These are phyloP conservation scores for Boletus chippewaensis DNA, from an alignment of 1,284 basidiomycete species.

Conservation along the genomic window DNA sequence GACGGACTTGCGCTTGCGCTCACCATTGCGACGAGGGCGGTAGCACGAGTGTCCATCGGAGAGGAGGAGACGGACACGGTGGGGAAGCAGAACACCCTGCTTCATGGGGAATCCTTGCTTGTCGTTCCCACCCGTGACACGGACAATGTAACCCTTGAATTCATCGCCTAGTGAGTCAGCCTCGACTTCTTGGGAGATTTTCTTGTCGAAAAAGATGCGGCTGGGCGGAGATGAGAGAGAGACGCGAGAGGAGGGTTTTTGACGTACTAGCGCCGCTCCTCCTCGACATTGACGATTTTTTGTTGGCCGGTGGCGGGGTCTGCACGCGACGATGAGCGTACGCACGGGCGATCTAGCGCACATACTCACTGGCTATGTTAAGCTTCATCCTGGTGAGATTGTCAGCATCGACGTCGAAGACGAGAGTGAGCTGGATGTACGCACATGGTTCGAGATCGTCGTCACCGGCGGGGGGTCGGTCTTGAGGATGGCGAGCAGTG, in stretches of 20 bases:
- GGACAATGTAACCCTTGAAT: slow-evolving; percentile 96
- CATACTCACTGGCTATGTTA: slow-evolving; percentile 86
- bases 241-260: background rate
- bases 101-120: slow-evolving; percentile 99
- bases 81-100: slow-evolving; percentile 93
- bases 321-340: slow-evolving; percentile 31
- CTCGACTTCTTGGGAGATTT: slow-evolving; percentile 92
- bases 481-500: slow-evolving; percentile 23
- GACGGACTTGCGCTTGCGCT: slow-evolving; percentile 98
- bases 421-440: slow-evolving; percentile 1
- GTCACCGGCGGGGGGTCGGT: slow-evolving; percentile 34
- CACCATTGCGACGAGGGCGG: slow-evolving; percentile 86
- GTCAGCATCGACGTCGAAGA: slow-evolving; percentile 7
- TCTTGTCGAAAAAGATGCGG: slow-evolving; percentile 95
- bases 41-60: slow-evolving; percentile 97
- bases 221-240: slow-evolving; percentile 35
- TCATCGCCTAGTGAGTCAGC: slow-evolving; percentile 91
- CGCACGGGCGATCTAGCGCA: background rate
- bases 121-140: slow-evolving; percentile 96
- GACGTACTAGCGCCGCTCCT: slow-evolving; percentile 82
- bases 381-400: slow-evolving; percentile 73
- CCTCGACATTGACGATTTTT: slow-evolving; percentile 93
- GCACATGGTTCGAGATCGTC: slow-evolving; percentile 30
- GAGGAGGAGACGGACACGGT: slow-evolving; percentile 94
- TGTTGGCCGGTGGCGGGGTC: slow-evolving; percentile 94